Base-by-base conservation (phyloP, 192 early-diverging fungal genomes). In the Umbelopsis ramanniana region DNA sequence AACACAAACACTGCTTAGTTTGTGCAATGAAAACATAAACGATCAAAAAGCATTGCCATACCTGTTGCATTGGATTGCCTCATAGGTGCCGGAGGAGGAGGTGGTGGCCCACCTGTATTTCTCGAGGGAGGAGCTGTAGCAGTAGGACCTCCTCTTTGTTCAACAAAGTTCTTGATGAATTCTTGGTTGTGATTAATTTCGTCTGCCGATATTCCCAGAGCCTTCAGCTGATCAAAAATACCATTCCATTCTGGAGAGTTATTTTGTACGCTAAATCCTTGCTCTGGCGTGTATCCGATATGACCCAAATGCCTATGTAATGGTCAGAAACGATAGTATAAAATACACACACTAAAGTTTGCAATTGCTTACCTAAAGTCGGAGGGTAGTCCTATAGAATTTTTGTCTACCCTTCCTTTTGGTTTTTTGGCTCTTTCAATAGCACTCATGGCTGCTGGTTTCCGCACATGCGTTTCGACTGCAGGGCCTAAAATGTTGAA, bases 161-260 rank as follows among this genome's bases (percentile, higher is more conserved):
- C 78, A 11, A 94, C 82, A 81, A 90, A 92, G 50, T 90, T 68
- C 37, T 84, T 74, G 40, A 94, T 88, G 67, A 92, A 90, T 21
- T 86, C 84, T 38, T 89, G 85, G 15, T 91, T 89, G 66, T 88
- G 81, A 46, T 80, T 79, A 46, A 91, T 89, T 46, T 89, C 87
- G 24, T 92, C 89, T 77, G 38, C 66, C 24, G 76, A 67, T 48
- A 94, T 85, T 60, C 89, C 91, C 73, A 89, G 84, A 22, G 85
- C 84, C 15, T 85, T 86, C 66, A 94, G 81, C 50, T 88, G 84
- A 48, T 88, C 87, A 76, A 94, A 84, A 23, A 94, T 74, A 71
- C 83, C 81, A 26, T 82, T 85, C 81, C 88, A 89, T 74, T 88
- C 82, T 60, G 89, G 90, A 54, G 91, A 87, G 67, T 90, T 88